phyloP scores from a whole-genome alignment of 495 filamentous ascomycete genomes.

The Hypoxylon crocopeplum region DNA sequence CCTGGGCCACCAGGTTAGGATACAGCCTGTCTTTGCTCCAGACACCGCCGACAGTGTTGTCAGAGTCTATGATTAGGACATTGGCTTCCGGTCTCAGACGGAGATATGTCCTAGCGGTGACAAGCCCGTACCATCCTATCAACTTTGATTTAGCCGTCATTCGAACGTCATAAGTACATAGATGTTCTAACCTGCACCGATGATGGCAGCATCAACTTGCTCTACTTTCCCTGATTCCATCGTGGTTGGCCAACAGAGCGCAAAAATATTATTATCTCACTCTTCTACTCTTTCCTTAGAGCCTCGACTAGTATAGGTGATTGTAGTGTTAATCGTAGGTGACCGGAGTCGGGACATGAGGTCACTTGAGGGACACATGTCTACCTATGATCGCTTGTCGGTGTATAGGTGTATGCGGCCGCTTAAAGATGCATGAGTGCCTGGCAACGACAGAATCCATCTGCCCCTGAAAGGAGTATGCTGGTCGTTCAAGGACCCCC shows the following conservation, averaged over 20 bases:
- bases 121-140: slow-evolving; percentile 52
- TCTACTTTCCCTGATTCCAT: background rate
- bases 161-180: too few relatives aligned
- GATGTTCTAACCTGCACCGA: slow-evolving; percentile 44
- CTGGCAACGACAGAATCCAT: background rate
- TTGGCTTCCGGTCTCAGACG: slow-evolving; percentile 44
- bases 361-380: too few relatives aligned
- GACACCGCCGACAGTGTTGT: slow-evolving; percentile 54
- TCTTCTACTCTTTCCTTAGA: too few relatives aligned
- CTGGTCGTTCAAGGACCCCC: background rate
- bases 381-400: too few relatives aligned
- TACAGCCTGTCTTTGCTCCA: slow-evolving; percentile 61
- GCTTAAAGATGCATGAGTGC: background rate
- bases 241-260: too few relatives aligned
- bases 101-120: slow-evolving; percentile 54
- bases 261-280: too few relatives aligned
- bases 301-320: too few relatives aligned
- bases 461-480: background rate
- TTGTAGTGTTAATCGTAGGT: too few relatives aligned
- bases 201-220: slow-evolving; percentile 26
- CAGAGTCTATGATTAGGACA: slow-evolving; percentile 56
- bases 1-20: slow-evolving; percentile 51
- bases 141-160: background rate
- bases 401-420: background rate
- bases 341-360: too few relatives aligned